Base-by-base conservation (phyloP, 331 rosid genomes). In the Cydonia oblonga region DNA sequence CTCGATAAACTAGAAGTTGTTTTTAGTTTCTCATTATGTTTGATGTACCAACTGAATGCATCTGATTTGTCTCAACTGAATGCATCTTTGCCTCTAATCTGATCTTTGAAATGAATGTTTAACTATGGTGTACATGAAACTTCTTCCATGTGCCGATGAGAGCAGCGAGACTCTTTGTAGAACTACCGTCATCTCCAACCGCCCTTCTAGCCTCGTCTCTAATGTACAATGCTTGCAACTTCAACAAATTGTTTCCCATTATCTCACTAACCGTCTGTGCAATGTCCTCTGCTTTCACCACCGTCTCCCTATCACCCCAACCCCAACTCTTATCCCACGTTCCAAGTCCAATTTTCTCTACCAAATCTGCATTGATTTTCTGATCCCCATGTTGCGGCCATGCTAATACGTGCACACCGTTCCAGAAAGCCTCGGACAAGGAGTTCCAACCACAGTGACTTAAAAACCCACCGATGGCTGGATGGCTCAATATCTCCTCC, bases 321-420 rank as follows among this genome's bases (percentile, higher is more conserved):
- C 76, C 80, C 80, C 80, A 53, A 53, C 58, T 70, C 58, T 63
- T 35, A 18, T 8, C 72, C 81, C 76, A 77, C 66, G 26, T 54
- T 29, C 76, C 76, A 13, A 70, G n/a, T 35, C 71, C 80, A 16
- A 35, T 63, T 63, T 13, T 70, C 71, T 52, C 66, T 51, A 70
- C 58, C 51, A 76, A 70, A 40, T 76, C 42, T 23, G 80, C 80
- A 63, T 76, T 76, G 25, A 76, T 26, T 26, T 70, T 76, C 56
- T 76, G 80, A 38, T 76, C 80, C 24, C 80, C 75, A 33, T 76
- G 80, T 69, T 76, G 66, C 1, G 71, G 80, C 80, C 80, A 76
- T 38, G 54, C 57, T 35, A 76, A 69, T 46, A 76, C 2, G 2
- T 7, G 51, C 75, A 76, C 80, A 12, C 80, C 75, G 23, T 76